Evolutionary conservation across 2,329 filamentous ascomycete genomes (phyloP), one percentile per base, ranked within the genome.

Genomic region (Aspergillus sojae): DNA sequence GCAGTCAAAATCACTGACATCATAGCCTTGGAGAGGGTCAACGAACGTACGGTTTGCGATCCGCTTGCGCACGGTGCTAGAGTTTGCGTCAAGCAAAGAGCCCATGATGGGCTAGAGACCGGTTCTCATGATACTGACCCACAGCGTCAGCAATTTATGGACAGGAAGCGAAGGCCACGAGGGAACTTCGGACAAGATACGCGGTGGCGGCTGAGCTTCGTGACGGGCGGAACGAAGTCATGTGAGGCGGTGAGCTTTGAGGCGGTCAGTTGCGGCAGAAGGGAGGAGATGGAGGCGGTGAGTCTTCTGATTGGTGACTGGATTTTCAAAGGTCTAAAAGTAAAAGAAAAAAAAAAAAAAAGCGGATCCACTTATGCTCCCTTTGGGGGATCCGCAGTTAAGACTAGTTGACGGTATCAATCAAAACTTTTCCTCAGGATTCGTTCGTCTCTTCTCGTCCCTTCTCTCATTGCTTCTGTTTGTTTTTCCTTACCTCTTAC

Each of bases 21-120:
- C 45, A 30, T 53, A 55, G 3, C 4, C 39, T 16, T 26, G 10
- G 12, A 23, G 36, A 45, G 30, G 28, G 30, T 19, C 5, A 28
- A 39, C 26, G 26, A n/a, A 70, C 79, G 56, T 77, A 82, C 82
- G 88, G 66, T 79, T 84, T 66, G 88, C 85, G 70, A 90, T 90
- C 67, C 85, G 82, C 76, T 89, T 89, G 66, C 87, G 85, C 70
- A 88, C 85, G 36, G 82, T 78, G 63, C 79, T 81, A 41, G 86
- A 88, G 65, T 87, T 88, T 68, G 81, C 80, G 69, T 89, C 84
- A 66, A 88, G 81, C 68, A 85, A 81, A 66, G 87, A 89, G 77
- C 87, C 87, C 87, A 89, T 89, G 61, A 58, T 77, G 74, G 70
- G 72, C 73, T 55, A 64, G 56, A 34, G 19, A 28, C 19, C 65